Evolutionary conservation across 352 stramenopile species (phyloP).

Genomic region (Hyaloperonospora brassicae): DNA sequence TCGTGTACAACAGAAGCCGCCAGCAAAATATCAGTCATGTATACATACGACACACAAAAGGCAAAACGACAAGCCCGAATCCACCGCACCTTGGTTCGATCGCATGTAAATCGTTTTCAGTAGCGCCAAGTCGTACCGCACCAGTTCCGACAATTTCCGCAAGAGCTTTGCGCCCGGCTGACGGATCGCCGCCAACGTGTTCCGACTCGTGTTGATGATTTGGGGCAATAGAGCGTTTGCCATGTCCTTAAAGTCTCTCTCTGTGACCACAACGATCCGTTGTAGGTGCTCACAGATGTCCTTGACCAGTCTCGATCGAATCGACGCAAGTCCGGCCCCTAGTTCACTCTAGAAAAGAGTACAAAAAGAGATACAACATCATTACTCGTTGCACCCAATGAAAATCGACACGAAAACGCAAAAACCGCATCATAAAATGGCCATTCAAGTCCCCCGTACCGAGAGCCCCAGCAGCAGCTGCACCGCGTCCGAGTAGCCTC

Average conservation of each 20-base stretch:
- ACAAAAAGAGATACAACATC: not conserved
- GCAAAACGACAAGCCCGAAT: not conserved
- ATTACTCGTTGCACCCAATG: too few species aligned
- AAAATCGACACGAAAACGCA: too few species aligned
- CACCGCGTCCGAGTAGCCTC: slow-evolving; percentile 28
- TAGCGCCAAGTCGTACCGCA: slow-evolving; percentile 51
- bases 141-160: slow-evolving; percentile 40
- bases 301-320: slow-evolving; percentile 45
- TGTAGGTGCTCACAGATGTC: slow-evolving; percentile 40
- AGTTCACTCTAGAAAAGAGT: slow-evolving; percentile 28
- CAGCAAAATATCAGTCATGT: not conserved
- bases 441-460: slow-evolving; percentile 17
- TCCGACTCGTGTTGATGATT: slow-evolving; percentile 47
- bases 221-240: slow-evolving; percentile 48
- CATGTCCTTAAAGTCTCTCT: slow-evolving; percentile 41
- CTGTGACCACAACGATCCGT: slow-evolving; percentile 40
- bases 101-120: slow-evolving; percentile 40
- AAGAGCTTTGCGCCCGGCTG: slow-evolving; percentile 45
- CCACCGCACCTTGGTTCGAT: slow-evolving; percentile 33
- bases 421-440: slow-evolving; percentile 5
- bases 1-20: not conserved
- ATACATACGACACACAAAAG: not conserved
- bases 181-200: slow-evolving; percentile 41
- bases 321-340: slow-evolving; percentile 32
- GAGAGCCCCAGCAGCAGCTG: slow-evolving; percentile 37